Conservation (phyloP, 1,139 yeast species). For the Hansenula lynferdii region DNA sequence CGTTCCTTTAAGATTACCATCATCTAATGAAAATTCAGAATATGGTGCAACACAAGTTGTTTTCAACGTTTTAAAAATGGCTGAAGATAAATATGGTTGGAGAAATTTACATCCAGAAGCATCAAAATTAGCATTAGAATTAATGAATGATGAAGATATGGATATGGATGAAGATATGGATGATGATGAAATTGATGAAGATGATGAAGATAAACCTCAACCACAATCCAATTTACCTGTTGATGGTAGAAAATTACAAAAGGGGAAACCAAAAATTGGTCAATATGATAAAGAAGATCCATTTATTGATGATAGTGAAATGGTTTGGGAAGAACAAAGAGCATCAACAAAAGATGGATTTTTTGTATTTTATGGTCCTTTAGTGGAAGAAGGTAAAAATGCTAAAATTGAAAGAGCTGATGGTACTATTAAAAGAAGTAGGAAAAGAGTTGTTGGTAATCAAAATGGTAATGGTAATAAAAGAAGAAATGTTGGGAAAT, state of each 20-base stretch:
- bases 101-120: conserved; percentile 68
- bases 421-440: conserved; percentile 33
- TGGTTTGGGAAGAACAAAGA: conserved; percentile 89
- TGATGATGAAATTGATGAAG: conserved; percentile 47
- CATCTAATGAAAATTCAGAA: conserved; percentile 26
- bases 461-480: conserved; percentile 11
- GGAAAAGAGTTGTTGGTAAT: conserved; percentile 14
- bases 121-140: conserved; percentile 42
- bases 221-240: conserved; percentile 19
- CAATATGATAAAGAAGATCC: conserved; percentile 94
- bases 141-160: conserved; percentile 58
- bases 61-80: conserved; percentile 70
- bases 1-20: conserved; percentile 40
- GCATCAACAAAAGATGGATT: conserved; percentile 94
- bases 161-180: conserved; percentile 59
- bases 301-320: conserved; percentile 91
- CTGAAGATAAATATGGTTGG: conserved; percentile 87
- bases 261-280: conserved; percentile 70
- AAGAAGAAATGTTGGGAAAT: background rate
- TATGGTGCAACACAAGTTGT: conserved; percentile 67
- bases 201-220: conserved; percentile 25
- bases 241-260: conserved; percentile 31
- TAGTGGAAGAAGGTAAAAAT: conserved; percentile 61
- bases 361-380: conserved; percentile 92
- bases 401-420: conserved; percentile 37